These are phyloP conservation scores for Ustilago sp. DNA, from an alignment of 1,284 basidiomycete species.

Conservation along the genomic window DNA sequence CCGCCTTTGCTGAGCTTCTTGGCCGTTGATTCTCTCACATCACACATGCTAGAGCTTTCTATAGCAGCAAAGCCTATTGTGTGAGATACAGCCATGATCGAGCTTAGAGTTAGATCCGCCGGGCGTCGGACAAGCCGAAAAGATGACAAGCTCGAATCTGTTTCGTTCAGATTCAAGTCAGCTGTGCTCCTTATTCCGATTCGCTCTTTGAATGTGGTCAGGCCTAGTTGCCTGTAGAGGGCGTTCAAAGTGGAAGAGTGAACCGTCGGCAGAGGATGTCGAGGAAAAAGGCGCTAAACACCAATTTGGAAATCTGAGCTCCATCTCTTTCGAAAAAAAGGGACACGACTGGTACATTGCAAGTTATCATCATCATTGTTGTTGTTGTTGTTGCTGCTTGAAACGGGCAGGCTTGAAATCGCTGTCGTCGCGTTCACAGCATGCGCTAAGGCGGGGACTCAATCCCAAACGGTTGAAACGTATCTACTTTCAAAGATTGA, in stretches of 20 bases:
- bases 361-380: not conserved
- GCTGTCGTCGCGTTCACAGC: slow-evolving; percentile 7
- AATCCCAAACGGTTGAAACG: slow-evolving; percentile 4
- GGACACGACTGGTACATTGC: not conserved
- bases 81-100: not conserved
- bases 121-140: not conserved
- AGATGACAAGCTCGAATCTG: not conserved
- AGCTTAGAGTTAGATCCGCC: not conserved
- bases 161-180: not conserved
- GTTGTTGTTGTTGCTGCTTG: not conserved
- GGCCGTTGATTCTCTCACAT: not conserved
- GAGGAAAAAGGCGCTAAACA: not conserved
- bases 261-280: not conserved
- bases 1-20: slow-evolving; percentile 9
- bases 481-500: not conserved
- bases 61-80: not conserved
- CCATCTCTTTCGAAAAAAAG: not conserved
- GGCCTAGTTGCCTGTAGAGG: no score
- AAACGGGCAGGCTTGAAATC: not conserved
- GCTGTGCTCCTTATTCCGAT: not conserved
- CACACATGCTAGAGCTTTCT: not conserved
- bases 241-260: not conserved
- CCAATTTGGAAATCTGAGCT: not conserved
- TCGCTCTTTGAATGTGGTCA: not conserved
- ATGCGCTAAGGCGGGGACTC: slow-evolving; percentile 1